These are phyloP conservation scores for Chlamydomonas sp. DNA, from an alignment of 139 green algal genomes.

Conservation along the genomic window DNA sequence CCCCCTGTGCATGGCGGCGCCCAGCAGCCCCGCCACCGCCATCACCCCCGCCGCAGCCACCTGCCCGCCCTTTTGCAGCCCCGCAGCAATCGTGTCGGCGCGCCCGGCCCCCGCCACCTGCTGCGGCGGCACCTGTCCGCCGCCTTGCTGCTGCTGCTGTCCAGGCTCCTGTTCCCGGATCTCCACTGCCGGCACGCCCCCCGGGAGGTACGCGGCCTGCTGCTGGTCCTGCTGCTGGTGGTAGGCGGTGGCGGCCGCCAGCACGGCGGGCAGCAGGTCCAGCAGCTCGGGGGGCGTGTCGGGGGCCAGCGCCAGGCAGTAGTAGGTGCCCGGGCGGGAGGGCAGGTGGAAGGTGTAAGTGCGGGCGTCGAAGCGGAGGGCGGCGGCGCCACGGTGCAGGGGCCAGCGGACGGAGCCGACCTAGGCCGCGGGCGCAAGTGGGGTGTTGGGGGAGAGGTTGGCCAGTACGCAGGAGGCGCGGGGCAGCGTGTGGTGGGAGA, in stretches of 20 bases:
- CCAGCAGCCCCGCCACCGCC: background rate
- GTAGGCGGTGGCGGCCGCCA: constrained; percentile 16
- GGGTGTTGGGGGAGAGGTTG: too few relatives aligned
- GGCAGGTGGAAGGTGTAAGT: constrained; percentile 18
- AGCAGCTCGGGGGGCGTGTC: constrained; percentile 1
- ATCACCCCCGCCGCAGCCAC: constrained; percentile 21
- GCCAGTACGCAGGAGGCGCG: too few relatives aligned
- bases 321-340: background rate
- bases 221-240: constrained; percentile 13
- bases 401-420: background rate
- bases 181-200: too few relatives aligned
- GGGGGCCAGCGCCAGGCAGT: background rate
- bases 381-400: background rate
- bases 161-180: too few relatives aligned
- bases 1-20: background rate
- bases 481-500: too few relatives aligned
- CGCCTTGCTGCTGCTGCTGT: too few relatives aligned
- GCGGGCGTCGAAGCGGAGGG: constrained; percentile 4
- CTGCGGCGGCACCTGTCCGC: background rate
- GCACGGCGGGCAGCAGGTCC: constrained; percentile 12
- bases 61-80: constrained; percentile 10
- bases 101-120: background rate
- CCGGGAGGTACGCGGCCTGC: background rate
- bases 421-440: background rate
- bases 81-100: background rate